Evolutionary conservation across 179 eudicot genomes (phyloP).

Genomic region (Silene coronaria): DNA sequence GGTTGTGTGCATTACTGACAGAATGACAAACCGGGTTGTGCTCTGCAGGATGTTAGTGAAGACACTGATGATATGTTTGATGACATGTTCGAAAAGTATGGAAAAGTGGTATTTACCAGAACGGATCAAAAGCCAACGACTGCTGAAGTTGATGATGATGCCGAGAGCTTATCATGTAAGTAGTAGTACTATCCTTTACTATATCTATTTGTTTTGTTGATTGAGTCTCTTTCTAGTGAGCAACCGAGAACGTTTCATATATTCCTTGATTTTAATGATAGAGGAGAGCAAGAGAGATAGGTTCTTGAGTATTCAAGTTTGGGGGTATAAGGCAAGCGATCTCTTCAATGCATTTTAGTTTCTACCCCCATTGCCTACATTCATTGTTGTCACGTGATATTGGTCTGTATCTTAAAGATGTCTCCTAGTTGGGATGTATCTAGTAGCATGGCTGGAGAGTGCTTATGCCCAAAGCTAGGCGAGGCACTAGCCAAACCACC

Average conservation of each 20-base stretch:
- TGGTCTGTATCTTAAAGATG: not conserved
- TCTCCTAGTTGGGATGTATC: not conserved
- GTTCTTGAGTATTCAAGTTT: not conserved
- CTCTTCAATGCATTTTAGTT: not conserved
- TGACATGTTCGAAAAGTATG: constrained; percentile 67
- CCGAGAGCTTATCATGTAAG: constrained; percentile 91
- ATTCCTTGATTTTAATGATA: not conserved
- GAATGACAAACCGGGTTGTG: not conserved
- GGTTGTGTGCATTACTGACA: not conserved
- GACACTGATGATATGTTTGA: constrained; percentile 92
- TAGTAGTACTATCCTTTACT: constrained; percentile 18
- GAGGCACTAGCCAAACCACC: not conserved
- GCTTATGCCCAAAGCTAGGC: no score
- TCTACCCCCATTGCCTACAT: not conserved
- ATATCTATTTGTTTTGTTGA: constrained; percentile 1
- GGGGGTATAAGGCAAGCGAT: not conserved
- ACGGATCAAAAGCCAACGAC: constrained; percentile 55
- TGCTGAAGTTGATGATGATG: constrained; percentile 89
- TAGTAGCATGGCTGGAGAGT: no score
- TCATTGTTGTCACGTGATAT: not conserved
- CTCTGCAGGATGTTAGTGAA: constrained; percentile 66
- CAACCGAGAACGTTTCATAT: not conserved
- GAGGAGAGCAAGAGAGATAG: not conserved
- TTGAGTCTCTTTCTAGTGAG: not conserved
- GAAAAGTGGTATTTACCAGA: constrained; percentile 68